These are phyloP conservation scores for Exophiala alcalophila DNA, from an alignment of 2,329 filamentous ascomycete genomes.

Conservation along the genomic window DNA sequence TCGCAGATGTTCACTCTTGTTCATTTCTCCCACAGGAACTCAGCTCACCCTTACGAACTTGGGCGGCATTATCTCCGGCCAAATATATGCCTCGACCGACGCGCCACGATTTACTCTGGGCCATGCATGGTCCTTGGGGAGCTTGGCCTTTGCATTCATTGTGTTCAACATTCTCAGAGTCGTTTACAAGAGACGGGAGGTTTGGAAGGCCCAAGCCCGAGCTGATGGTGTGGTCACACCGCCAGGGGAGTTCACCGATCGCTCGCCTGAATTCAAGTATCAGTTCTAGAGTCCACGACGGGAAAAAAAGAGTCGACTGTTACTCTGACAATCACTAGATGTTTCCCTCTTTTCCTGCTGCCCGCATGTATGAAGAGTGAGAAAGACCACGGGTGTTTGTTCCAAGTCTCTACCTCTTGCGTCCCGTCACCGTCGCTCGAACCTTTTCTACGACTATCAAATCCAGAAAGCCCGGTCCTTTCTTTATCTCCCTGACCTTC, in stretches of 20 bases:
- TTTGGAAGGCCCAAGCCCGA: conserved; percentile 12
- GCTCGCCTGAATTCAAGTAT: conserved; percentile 23
- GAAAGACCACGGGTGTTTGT: no score
- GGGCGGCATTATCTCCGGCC: conserved; percentile 48
- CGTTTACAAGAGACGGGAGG: conserved; percentile 20
- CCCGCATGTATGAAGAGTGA: no score
- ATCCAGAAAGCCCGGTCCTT: conserved; percentile 29
- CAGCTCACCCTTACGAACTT: conserved; percentile 22
- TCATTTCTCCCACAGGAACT: conserved; percentile 5
- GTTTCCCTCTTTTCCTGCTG: no score
- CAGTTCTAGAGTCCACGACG: conserved; percentile 20
- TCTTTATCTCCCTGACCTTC: conserved; percentile 16
- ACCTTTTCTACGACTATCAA: conserved; percentile 19
- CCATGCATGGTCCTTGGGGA: conserved; percentile 22
- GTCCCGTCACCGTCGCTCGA: background rate
- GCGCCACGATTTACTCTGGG: conserved; percentile 21
- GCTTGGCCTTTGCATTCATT: conserved; percentile 21
- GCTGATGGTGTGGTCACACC: conserved; percentile 17
- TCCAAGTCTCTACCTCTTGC: background rate
- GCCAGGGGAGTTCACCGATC: conserved; percentile 22
- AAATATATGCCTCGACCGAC: conserved; percentile 23
- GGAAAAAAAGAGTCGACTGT: background rate
- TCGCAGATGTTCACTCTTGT: background rate
- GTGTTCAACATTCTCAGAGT: conserved; percentile 18
- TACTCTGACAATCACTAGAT: background rate